Evolutionary conservation across 495 filamentous ascomycete genomes (phyloP).

Genomic region (Usnea hakonensis): DNA sequence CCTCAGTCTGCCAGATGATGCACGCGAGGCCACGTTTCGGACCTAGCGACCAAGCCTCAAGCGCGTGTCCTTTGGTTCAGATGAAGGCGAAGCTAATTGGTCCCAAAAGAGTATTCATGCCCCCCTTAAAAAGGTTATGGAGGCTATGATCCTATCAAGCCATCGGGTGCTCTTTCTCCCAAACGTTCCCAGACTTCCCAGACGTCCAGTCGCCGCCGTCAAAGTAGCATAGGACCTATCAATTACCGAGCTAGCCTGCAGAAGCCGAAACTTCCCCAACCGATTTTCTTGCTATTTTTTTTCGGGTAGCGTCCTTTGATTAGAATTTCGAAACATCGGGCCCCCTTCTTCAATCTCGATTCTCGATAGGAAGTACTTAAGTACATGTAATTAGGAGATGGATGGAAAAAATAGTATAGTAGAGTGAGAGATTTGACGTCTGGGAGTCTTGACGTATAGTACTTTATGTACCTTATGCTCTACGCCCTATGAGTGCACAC

Average conservation of each 20-base stretch:
- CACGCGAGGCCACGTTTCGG: slow-evolving; percentile 1
- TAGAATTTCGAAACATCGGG: background rate
- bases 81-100: background rate
- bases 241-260: background rate
- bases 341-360: background rate
- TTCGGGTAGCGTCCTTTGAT: background rate
- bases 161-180: background rate
- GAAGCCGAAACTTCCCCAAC: slow-evolving; percentile 1
- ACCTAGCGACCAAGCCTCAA: background rate
- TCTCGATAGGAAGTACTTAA: background rate
- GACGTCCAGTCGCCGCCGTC: background rate
- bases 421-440: too few species aligned
- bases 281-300: too few species aligned
- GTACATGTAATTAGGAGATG: too few species aligned
- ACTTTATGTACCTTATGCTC: too few species aligned
- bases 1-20: background rate
- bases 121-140: too few species aligned
- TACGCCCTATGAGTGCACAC: background rate
- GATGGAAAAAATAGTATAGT: too few species aligned
- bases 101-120: background rate
- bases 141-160: background rate
- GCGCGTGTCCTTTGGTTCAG: background rate
- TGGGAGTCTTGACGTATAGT: too few species aligned
- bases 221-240: background rate
- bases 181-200: too few species aligned